A percentile compares a stretch with the other conserved stretches of the same genome.
Conservation (phyloP, 1,284 basidiomycete genomes). For the Pholiota adiposa region DNA sequence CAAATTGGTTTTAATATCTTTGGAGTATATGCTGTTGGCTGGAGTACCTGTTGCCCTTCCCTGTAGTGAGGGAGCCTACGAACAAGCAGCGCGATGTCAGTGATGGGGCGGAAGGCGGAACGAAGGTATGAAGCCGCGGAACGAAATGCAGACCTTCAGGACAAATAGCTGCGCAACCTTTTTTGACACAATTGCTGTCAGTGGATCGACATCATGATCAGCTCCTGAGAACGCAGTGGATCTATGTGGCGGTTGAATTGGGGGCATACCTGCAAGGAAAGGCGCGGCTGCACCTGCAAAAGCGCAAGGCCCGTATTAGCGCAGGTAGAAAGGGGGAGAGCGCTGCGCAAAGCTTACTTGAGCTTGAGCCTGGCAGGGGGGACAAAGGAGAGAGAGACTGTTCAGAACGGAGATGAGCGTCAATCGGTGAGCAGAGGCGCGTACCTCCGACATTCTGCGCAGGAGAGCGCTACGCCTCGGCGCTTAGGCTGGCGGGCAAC, state of each 20-base stretch:
- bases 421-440: slow-evolving; percentile 20
- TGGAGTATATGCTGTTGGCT: neutral
- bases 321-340: neutral
- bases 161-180: slow-evolving; percentile 65
- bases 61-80: slow-evolving; percentile 68
- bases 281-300: slow-evolving; percentile 57
- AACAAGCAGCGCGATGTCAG: slow-evolving; percentile 2
- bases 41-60: slow-evolving; percentile 66
- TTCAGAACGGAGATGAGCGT: slow-evolving; percentile 18
- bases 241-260: neutral
- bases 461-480: slow-evolving; percentile 55
- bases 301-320: neutral
- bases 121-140: slow-evolving; percentile 14
- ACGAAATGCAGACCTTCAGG: slow-evolving; percentile 52
- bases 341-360: slow-evolving; percentile 46
- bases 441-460: slow-evolving; percentile 65
- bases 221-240: slow-evolving; percentile 2
- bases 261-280: slow-evolving; percentile 57
- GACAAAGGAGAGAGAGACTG: slow-evolving; percentile 3
- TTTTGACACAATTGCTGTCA: slow-evolving; percentile 65
- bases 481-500: slow-evolving; percentile 50
- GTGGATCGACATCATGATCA: slow-evolving; percentile 15
- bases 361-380: slow-evolving; percentile 55
- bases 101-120: slow-evolving; percentile 11
- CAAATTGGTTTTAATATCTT: neutral